A percentile compares a stretch with the other conserved stretches of the same genome.
phyloP scores from a whole-genome alignment of 2,329 filamentous ascomycete species.

The Lasiodiplodia gonubiensis region DNA sequence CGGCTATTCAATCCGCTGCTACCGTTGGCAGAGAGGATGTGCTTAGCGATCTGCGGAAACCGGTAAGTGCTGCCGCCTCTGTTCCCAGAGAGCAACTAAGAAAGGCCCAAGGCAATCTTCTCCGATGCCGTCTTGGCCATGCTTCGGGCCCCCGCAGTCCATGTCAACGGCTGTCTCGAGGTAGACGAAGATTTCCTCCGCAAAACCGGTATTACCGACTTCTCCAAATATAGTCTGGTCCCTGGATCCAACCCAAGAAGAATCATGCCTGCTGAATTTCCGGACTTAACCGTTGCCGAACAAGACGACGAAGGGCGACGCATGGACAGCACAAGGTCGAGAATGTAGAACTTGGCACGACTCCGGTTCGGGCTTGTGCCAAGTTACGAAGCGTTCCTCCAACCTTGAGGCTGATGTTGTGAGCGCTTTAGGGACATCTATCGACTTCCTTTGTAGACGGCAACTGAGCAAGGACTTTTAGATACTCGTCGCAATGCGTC shows the following conservation, averaged over 20 bases:
- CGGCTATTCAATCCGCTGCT: slow-evolving; percentile 77
- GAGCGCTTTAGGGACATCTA: background rate
- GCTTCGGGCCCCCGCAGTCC: slow-evolving; percentile 62
- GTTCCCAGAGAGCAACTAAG: slow-evolving; percentile 28
- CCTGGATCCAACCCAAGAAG: slow-evolving; percentile 67
- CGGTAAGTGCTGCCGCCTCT: slow-evolving; percentile 45
- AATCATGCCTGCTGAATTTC: slow-evolving; percentile 77
- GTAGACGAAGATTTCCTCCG: slow-evolving; percentile 84
- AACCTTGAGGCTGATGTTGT: background rate
- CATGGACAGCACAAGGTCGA: slow-evolving; percentile 64
- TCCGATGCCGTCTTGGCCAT: slow-evolving; percentile 80
- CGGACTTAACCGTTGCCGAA: slow-evolving; percentile 73
- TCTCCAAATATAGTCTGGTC: slow-evolving; percentile 74
- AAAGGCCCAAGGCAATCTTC: slow-evolving; percentile 64
- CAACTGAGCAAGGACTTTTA: background rate
- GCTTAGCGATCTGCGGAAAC: slow-evolving; percentile 66
- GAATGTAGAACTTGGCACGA: slow-evolving; percentile 25
- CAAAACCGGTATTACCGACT: slow-evolving; percentile 70
- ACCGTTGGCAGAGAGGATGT: slow-evolving; percentile 61
- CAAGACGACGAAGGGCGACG: slow-evolving; percentile 79
- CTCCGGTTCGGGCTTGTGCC: slow-evolving; percentile 2
- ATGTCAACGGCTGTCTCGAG: slow-evolving; percentile 73
- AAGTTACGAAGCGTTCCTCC: slow-evolving; percentile 15
- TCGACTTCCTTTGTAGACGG: background rate
- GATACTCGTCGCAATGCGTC: background rate